Evolutionary conservation across 2,329 filamentous ascomycete genomes (phyloP), one percentile per base, ranked within the genome.

Genomic region (Verticillium klebahnii): DNA sequence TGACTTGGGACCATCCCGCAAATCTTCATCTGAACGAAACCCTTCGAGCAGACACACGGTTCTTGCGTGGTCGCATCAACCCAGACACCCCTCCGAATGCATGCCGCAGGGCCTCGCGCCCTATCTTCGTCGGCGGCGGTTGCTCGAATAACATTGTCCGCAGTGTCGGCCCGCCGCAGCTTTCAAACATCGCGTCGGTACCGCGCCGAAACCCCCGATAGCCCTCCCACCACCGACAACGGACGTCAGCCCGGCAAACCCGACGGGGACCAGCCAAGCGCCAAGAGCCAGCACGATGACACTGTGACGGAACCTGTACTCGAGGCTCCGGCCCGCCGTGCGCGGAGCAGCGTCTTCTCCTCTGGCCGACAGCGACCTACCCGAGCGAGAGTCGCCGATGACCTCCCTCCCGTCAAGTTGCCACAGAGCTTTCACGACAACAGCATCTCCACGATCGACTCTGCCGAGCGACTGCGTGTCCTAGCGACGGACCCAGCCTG

Each of bases 361-460:
- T 63, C 66, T 67, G 66, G 69, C 68, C 73, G 71, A 64, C 70
- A 67, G 61, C 72, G 74, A 34, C 68, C 70, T 58, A 64, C 72
- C 61, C 71, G 75, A 59, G 71, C 71, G 59, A 67, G 72, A 52
- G 70, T 69, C 36, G 72, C 74, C 37, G 73, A 76, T 31, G 75
- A 77, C 55, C 66, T 85, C 12, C 84, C 84, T n/a, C 76, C 79
- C 2, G 74, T 85, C 25, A 76, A 80, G 58, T 74, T 90, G 15
- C 86, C 88, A 0, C 72, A 78, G 61, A 82, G 79, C 72, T 90
- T 90, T 64, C 72, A 85, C 60, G 73, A 81, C 45, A 71, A 76
- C 23, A 83, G 83, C 60, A 79, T 90, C 32, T 70, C 71, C 56
- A 68, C 79, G 11, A 68, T 72, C 34, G 72, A 78, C 77, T 64